Evolutionary conservation across 1,284 basidiomycete species (phyloP).

Genomic region (Trichosporon asahii): DNA sequence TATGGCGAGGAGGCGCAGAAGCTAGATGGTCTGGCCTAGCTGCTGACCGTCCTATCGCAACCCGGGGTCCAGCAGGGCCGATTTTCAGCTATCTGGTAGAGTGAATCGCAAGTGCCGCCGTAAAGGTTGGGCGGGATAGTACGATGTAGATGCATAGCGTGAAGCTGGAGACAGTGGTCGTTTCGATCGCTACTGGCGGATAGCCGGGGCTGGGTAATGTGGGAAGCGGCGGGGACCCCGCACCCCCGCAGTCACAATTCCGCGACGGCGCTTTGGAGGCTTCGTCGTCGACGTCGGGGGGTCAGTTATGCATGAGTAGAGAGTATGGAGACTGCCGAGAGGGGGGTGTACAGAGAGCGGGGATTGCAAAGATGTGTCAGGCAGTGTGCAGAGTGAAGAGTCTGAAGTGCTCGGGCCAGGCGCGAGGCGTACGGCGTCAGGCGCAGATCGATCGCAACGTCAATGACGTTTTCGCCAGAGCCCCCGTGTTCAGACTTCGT

Average conservation of each 20-base stretch:
- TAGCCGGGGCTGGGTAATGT: not conserved
- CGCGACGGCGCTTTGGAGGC: no score
- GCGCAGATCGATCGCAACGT: not conserved
- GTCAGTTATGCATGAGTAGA: not conserved
- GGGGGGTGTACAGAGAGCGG: no score
- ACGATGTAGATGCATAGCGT: no score
- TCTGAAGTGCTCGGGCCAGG: not conserved
- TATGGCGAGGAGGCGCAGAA: not conserved
- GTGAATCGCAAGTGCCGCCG: no score
- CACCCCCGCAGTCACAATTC: not conserved
- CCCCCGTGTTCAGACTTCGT: no score
- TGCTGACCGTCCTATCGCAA: not conserved
- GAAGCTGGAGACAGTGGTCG: no score
- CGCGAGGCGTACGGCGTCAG: not conserved
- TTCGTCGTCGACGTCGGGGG: no score
- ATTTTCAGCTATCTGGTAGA: no score
- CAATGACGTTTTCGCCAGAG: conserved; percentile 1
- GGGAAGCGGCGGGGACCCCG: not conserved
- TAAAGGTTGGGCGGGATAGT: no score
- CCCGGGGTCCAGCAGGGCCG: no score
- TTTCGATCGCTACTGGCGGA: not conserved
- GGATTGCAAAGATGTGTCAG: not conserved
- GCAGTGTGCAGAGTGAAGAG: not conserved
- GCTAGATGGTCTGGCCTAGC: not conserved
- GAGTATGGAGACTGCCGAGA: not conserved